A percentile compares a stretch with the other conserved stretches of the same genome.
Evolutionary conservation across 495 filamentous ascomycete species (phyloP).

Genomic region (Annulohypoxylon maeteangense): DNA sequence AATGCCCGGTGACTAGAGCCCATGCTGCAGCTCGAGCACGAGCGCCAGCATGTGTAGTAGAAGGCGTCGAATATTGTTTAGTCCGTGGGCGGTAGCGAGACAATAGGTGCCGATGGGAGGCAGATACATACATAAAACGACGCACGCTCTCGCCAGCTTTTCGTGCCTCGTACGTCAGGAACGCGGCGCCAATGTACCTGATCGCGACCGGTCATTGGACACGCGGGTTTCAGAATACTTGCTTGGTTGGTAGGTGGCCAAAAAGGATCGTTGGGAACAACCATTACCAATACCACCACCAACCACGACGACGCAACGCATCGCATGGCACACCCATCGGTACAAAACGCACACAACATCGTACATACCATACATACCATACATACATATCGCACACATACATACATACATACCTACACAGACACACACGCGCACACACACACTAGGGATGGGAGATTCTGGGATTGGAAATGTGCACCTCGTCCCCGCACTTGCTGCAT

Average conservation of each 20-base stretch:
- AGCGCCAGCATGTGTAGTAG: neutral
- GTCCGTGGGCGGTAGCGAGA: conserved; percentile 33
- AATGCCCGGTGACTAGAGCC: conserved; percentile 70
- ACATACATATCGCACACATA: neutral
- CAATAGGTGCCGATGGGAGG: conserved; percentile 34
- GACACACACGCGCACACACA: conserved; percentile 1
- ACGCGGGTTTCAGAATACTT: neutral
- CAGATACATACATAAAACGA: conserved; percentile 27
- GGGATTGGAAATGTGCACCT: conserved; percentile 15
- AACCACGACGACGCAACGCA: neutral
- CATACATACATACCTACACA: neutral
- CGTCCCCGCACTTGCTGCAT: conserved; percentile 39
- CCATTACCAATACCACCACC: conserved; percentile 1
- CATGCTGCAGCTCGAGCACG: conserved; percentile 14
- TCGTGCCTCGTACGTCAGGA: conserved; percentile 43
- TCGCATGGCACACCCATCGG: neutral
- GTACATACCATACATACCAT: neutral
- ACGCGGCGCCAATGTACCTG: conserved; percentile 37
- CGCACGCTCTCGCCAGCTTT: conserved; percentile 24
- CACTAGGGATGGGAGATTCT: conserved; percentile 8
- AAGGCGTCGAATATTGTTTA: neutral
- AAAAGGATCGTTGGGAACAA: conserved; percentile 31
- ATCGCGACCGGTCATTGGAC: conserved; percentile 29
- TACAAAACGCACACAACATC: neutral
- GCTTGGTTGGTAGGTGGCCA: conserved; percentile 4